Conservation (phyloP, 768 basidiomycete genomes). For the Sporobolomyces phaffii region DNA sequence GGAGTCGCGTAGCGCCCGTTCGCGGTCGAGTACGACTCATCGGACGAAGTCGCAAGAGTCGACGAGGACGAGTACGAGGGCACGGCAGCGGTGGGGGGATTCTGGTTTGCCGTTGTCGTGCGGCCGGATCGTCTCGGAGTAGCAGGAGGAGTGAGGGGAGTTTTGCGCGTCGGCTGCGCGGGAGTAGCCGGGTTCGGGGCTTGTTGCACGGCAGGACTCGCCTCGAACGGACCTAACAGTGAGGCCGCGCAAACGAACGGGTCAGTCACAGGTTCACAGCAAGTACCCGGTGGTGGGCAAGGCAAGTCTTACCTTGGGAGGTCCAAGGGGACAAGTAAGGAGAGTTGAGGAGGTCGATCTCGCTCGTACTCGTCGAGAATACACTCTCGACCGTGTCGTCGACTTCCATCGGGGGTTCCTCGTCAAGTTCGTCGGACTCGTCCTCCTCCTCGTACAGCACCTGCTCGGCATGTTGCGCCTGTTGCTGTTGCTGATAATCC, state of each 20-base stretch:
- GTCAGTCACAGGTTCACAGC: background rate
- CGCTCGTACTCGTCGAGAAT: slow-evolving; percentile 1
- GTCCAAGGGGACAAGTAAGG: slow-evolving; percentile 7
- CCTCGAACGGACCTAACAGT: slow-evolving; percentile 3
- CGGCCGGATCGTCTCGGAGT: slow-evolving; percentile 26
- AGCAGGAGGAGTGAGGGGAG: slow-evolving; percentile 31
- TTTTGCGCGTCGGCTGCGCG: slow-evolving; percentile 7
- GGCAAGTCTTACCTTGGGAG: slow-evolving; percentile 11
- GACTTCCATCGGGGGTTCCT: slow-evolving; percentile 20
- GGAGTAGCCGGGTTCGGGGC: slow-evolving; percentile 11
- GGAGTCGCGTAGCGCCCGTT: slow-evolving; percentile 17
- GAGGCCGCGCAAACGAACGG: background rate
- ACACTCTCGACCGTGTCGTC: slow-evolving; percentile 15
- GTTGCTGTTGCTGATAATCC: background rate
- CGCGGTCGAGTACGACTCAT: background rate
- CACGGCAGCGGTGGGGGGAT: background rate
- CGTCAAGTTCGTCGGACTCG: slow-evolving; percentile 16
- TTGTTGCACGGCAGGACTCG: background rate
- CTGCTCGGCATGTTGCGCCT: background rate
- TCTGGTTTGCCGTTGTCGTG: background rate
- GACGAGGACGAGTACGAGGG: slow-evolving; percentile 11
- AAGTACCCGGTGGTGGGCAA: background rate
- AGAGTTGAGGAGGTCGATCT: slow-evolving; percentile 14
- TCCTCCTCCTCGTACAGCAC: slow-evolving; percentile 16
- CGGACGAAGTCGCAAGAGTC: slow-evolving; percentile 6